These are phyloP conservation scores for Mrakia frigida DNA, from an alignment of 768 basidiomycete genomes.

Conservation along the genomic window DNA sequence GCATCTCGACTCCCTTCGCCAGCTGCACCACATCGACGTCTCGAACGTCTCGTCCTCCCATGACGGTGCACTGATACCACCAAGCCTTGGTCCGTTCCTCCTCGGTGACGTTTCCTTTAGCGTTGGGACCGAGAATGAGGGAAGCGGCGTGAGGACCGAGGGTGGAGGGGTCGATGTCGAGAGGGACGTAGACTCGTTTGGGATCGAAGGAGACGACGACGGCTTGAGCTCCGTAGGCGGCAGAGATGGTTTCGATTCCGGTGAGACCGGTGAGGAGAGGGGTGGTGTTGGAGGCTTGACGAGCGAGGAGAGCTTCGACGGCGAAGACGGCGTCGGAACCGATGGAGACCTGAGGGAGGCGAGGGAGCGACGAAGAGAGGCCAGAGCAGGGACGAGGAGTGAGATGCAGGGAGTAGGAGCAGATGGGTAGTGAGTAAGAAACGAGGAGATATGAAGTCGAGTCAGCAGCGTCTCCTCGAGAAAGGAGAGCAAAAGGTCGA, in stretches of 20 bases:
- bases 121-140: constrained; percentile 39
- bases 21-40: constrained; percentile 84
- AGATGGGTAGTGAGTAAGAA: background rate
- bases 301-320: constrained; percentile 67
- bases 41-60: constrained; percentile 78
- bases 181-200: constrained; percentile 71
- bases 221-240: constrained; percentile 86
- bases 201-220: constrained; percentile 98
- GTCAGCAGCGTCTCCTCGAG: background rate
- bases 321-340: constrained; percentile 93
- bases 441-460: background rate
- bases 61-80: constrained; percentile 99
- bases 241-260: constrained; percentile 87
- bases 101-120: constrained; percentile 41
- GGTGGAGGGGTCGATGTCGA: constrained; percentile 51
- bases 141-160: constrained; percentile 59
- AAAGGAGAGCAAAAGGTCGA: background rate
- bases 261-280: constrained; percentile 55
- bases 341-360: constrained; percentile 58
- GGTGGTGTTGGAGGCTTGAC: constrained; percentile 46
- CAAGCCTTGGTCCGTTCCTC: constrained; percentile 69
- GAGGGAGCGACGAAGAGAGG: too few species aligned
- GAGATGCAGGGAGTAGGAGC: background rate
- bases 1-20: constrained; percentile 77
- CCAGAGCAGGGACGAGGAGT: too few species aligned